Conservation (phyloP, 768 basidiomycete species). For the Lentinula boryana region DNA sequence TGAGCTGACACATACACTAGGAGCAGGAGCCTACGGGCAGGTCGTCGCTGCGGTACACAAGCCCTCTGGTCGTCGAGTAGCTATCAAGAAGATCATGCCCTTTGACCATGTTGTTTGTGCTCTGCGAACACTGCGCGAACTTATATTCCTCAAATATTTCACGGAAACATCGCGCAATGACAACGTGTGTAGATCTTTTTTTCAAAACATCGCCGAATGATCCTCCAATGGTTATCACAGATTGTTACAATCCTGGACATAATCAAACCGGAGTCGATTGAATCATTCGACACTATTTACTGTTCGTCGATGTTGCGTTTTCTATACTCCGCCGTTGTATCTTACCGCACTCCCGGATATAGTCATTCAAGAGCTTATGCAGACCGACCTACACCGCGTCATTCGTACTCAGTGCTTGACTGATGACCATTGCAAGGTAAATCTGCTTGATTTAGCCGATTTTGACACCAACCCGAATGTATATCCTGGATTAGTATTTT, state of each 20-base stretch:
- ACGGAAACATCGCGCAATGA: conserved; percentile 77
- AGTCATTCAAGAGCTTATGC: not conserved
- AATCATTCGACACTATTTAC: conserved; percentile 83
- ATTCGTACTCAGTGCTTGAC: conserved; percentile 93
- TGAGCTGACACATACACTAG: conserved; percentile 81
- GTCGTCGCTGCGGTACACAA: conserved; percentile 90
- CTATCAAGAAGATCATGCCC: conserved; percentile 94
- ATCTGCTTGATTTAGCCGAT: not conserved
- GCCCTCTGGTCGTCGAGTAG: conserved; percentile 85
- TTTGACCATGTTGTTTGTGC: conserved; percentile 97
- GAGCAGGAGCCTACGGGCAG: conserved; percentile 91
- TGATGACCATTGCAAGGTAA: conserved; percentile 62
- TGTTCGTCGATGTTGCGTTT: conserved; percentile 31
- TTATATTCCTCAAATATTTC: conserved; percentile 80
- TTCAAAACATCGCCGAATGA: conserved; percentile 11
- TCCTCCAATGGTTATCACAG: conserved; percentile 26
- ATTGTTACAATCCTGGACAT: conserved; percentile 91
- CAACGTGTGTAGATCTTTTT: conserved; percentile 46
- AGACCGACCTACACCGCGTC: conserved; percentile 84
- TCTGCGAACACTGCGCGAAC: conserved; percentile 78
- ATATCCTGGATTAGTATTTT: conserved; percentile 68
- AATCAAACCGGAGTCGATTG: conserved; percentile 74
- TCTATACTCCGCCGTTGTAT: conserved; percentile 1
- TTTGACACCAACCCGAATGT: not conserved
- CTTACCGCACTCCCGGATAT: conserved; percentile 5